A percentile compares a stretch with the other conserved stretches of the same genome.
Conservation (phyloP, 140 eudicot species). For the Anethum foeniculum region DNA sequence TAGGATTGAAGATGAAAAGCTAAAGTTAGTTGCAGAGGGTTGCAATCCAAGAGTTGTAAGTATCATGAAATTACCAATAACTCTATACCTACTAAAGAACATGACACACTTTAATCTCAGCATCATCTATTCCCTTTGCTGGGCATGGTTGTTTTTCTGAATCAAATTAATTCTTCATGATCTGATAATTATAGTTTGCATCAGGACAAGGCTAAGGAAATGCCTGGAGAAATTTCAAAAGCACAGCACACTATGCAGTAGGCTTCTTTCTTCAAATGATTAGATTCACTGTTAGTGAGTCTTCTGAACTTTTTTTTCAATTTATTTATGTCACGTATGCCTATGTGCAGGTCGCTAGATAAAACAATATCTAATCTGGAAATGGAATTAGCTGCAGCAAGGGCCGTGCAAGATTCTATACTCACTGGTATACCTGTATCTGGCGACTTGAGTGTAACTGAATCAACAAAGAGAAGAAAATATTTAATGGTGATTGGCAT, state of each 20-base stretch:
- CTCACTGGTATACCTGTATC: slow-evolving; percentile 62
- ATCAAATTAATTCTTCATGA: not conserved
- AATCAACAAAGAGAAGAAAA: slow-evolving; percentile 58
- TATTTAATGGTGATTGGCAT: slow-evolving; percentile 84
- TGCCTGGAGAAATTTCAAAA: slow-evolving; percentile 50
- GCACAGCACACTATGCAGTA: slow-evolving; percentile 62
- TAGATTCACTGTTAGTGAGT: not conserved
- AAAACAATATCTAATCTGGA: slow-evolving; percentile 86
- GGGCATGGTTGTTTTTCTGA: not conserved
- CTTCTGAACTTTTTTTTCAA: not conserved
- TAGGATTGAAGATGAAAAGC: slow-evolving; percentile 38
- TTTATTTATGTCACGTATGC: not conserved
- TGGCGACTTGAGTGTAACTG: slow-evolving; percentile 36
- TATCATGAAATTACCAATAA: slow-evolving; percentile 3
- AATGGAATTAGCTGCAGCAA: slow-evolving; percentile 93
- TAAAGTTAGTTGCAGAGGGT: slow-evolving; percentile 47
- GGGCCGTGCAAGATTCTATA: slow-evolving; percentile 86
- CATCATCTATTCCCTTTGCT: not conserved
- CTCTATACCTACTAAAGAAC: not conserved
- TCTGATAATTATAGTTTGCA: slow-evolving; percentile 5
- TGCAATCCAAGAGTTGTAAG: slow-evolving; percentile 55
- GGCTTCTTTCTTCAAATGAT: slow-evolving; percentile 19
- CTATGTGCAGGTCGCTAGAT: slow-evolving; percentile 63
- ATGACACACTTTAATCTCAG: not conserved
- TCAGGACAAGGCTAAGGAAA: slow-evolving; percentile 38